Evolutionary conservation across 2,329 filamentous ascomycete species (phyloP), one percentile per base, ranked within the genome.

Genomic region (Fusarium nanum): DNA sequence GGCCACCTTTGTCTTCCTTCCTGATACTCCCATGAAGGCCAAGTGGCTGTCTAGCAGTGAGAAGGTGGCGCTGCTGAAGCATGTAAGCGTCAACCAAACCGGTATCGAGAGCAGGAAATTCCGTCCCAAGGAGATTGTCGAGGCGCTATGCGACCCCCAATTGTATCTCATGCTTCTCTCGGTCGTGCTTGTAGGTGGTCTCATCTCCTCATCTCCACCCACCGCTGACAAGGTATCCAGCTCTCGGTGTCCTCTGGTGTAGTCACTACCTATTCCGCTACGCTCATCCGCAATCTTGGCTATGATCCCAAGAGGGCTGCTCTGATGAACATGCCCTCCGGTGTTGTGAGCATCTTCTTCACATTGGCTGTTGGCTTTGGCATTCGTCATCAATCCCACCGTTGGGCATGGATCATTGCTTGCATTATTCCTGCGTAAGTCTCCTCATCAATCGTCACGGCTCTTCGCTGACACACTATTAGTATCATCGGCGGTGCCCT

Each of bases 31-130:
- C 1, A 86, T 85, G 73, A 83, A 86, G 37, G 78, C 85, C 5
- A 78, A 77, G 12, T 80, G 78, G 63, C 75, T 88, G 14, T 81
- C 82, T 2, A 81, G 83, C 12, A 81, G 82, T 20, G 85, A 84
- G 71, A 86, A 85, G 59, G 80, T 84, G 8, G 81, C 81, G 2
- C 79, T 87, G 23, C 77, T 87, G 34, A 85, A 85, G 76, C 84
- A 86, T 54, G 83, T 89, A 44, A 84, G 83, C 37, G 81, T 84
- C 59, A 89, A 90, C 76, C 84, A 89, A 78, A 88, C 86, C 7
- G 87, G 87, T 37, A 84, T 89, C 34, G 81, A 83, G 54, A 87
- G 83, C 71, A 84, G 82, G 67, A 83, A 83, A 64, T 88, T 89
- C 75, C 86, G 85, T 23, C 75, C 79, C 60, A 81, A 79, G 67